Base-by-base conservation (phyloP, 805 yeast species). In the Ogataea thermomethanolica region DNA sequence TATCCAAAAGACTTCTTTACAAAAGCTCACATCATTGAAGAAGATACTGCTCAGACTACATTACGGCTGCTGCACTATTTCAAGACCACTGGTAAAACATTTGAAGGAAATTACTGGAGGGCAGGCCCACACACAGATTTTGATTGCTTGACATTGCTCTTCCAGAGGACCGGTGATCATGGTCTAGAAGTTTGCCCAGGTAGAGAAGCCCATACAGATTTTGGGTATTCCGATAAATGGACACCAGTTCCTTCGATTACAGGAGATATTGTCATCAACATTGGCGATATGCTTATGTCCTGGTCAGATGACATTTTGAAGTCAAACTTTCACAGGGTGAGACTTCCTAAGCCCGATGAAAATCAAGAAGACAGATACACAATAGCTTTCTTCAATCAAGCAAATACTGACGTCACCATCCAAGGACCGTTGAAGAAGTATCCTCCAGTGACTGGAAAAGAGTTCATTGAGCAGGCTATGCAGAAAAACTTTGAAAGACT, bases 281-380 rank as follows among this genome's bases (percentile, higher is more conserved):
- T 64, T 33, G 67, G 69, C 8, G 67, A 64, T 41, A 62, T 63
- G 67, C 44, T 64, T 32, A 64, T 64, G 69, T 59, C 66, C 15
- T 64, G 67, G 67, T 53, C 61, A 3, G 67, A 64, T 41, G 67
- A 59, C 35, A 41, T 41, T 12, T 45, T 59, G 36, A 63, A 63
- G 41, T 60, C 65, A 5, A 64, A 59, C 38, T 64, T 60, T 44
- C 67, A 62, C 45, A 54, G 68, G 35, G 69, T 64, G 12, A 48
- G 65, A 41, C 44, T 55, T 3, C 63, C 66, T 5, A 30, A 32
- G 4, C 40, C 45, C 3, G 62, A 44, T n/a, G 64, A 59, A 36
- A 54, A 60, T 31, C 61, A 54, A 35, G 39, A 29, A 13, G 62
- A 56, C 13, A 46, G 68, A 32, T 64, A 53, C 46, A 55, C 64